Evolutionary conservation across 2,329 filamentous ascomycete genomes (phyloP).

Genomic region (Purpureocillium takamizusanense): DNA sequence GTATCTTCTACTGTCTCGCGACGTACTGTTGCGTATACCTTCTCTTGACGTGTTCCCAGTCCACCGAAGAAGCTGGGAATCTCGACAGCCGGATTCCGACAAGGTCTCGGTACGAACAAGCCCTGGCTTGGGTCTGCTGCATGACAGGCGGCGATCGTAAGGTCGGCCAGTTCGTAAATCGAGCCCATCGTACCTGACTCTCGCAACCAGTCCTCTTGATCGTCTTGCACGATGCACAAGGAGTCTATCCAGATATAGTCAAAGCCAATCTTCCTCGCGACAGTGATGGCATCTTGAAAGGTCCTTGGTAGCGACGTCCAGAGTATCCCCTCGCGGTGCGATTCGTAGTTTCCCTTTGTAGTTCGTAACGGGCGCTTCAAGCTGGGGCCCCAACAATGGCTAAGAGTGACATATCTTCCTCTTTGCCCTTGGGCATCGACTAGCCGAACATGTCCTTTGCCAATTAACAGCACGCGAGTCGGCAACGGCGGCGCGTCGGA

Average conservation of each 20-base stretch:
- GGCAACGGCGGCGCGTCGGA: too few relatives aligned
- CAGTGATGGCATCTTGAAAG: constrained; percentile 11
- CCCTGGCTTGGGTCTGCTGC: too few relatives aligned
- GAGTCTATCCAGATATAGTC: constrained; percentile 17
- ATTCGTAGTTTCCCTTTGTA: too few relatives aligned
- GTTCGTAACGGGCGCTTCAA: too few relatives aligned
- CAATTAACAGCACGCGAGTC: too few relatives aligned
- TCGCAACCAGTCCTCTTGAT: constrained; percentile 9
- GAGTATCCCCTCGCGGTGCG: too few relatives aligned
- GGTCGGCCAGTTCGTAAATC: constrained; percentile 9
- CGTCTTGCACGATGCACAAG: constrained; percentile 16
- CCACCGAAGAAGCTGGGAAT: constrained; percentile 1
- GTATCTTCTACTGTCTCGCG: constrained; percentile 5
- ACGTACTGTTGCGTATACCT: constrained; percentile 7
- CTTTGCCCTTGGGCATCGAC: too few relatives aligned
- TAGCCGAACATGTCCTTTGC: too few relatives aligned
- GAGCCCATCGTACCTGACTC: constrained; percentile 8
- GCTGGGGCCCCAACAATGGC: too few relatives aligned
- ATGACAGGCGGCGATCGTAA: constrained; percentile 3
- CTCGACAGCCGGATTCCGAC: constrained; percentile 1
- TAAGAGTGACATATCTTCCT: too few relatives aligned
- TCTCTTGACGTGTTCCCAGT: background rate
- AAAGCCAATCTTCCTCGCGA: constrained; percentile 7
- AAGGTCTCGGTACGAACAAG: too few relatives aligned
- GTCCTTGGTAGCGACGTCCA: constrained; percentile 4